Base-by-base conservation (phyloP, 805 yeast species). In the Peterozyma toletana region DNA sequence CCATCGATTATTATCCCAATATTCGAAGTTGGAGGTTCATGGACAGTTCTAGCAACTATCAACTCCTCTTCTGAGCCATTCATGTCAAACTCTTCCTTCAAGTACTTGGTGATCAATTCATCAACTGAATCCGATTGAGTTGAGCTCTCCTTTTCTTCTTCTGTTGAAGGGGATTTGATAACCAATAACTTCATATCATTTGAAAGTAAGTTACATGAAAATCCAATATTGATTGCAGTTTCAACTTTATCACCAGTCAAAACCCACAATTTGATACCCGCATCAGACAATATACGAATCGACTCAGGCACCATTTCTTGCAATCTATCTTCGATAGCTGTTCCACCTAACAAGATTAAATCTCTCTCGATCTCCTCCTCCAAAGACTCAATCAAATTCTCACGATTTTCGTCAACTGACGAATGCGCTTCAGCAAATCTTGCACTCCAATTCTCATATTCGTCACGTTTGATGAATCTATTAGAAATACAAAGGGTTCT, bases 271-370 rank as follows among this genome's bases (percentile, higher is more conserved):
- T 86, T 86, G 44, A 86, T 82, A 58, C 95, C 93, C 7, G 93
- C 93, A 50, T 78, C 69, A 13, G 77, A 84, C 44, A 86, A 66
- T 5, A 79, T 58, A 7, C 80, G 76, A 55, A 86, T 86, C 13
- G 91, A 75, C 53, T 84, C 93, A 2, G 93, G 91, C 43, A 86
- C 95, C 65, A 93, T 93, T 53, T 83, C 88, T 62, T 86, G 95
- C 48, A 86, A 65, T 58, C 89, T 71, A 67, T 86, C 95, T 60
- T 86, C 95, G 60, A 86, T 86, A 30, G 93, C 93, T 35, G 95
- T 86, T 50, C 93, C 93, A 54, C 95, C 95, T 18, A 85, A 62
- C 42, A 86, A 64, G 13, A 68, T 69, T 52, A 86, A 66, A 35
- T 81, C 80, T 38, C 76, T 67, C 60, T 86, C 95, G 48, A 86